Evolutionary conservation across 805 yeast genomes (phyloP), one percentile per base, ranked within the genome.

Genomic region (Saturnispora saitoi): DNA sequence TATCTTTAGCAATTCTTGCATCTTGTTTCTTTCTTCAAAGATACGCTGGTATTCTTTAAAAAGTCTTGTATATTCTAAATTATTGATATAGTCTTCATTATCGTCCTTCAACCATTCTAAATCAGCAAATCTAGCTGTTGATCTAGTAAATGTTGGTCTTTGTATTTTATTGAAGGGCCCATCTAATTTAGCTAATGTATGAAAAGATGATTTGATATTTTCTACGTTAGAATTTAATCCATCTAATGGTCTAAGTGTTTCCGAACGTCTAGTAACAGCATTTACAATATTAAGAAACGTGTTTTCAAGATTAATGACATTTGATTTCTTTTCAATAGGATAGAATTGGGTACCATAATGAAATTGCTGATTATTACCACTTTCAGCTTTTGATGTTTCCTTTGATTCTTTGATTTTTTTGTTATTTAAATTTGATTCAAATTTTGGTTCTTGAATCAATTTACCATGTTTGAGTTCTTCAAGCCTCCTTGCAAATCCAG

Each of bases 41-140:
- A 73, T 62, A 48, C 67, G 67, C 52, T 70, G 75, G 51, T 73
- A 76, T 44, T 66, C 70, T 48, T 66, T 68, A 56, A 67, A 72
- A 9, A 60, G 47, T 37, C 55, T 54, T 1, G 66, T 60, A 4
- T 64, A 57, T 48, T 63, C 66, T 28, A 61, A 47, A 44, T 61
- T 58, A 32, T 59, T 57, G 12, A 63, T 53, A 46, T 63, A 63
- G 48, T 65, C 68, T 20, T 58, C 64, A 1, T 51, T 51, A 29
- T 63, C 68, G 47, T 59, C 59, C 43, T 57, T 58, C 14, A 60
- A 45, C 67, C 67, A 63, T 47, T 62, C 61, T 19, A 63, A 48
- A 46, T 63, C 63, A 38, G 58, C 52, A 50, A 63, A 61, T 44
- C 64, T 50, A 7, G 52, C 53, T 3, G 60, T 53, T 6, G 61